Evolutionary conservation across 129 eudicot genomes (phyloP).

Genomic region (Chrysanthemum lavandulifolium): DNA sequence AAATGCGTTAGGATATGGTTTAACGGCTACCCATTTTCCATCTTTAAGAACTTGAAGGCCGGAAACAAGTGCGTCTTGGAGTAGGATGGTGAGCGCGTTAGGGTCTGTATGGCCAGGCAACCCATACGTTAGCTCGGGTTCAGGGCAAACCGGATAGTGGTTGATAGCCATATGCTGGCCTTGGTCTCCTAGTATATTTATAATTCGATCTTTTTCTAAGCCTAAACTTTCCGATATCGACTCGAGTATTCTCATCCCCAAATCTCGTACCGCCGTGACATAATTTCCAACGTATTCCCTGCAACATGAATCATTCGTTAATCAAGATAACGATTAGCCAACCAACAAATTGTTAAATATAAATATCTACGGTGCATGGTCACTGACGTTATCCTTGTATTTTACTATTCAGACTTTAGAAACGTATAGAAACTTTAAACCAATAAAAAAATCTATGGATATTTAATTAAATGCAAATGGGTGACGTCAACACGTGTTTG

Average conservation of each 20-base stretch:
- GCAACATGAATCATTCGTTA: not conserved
- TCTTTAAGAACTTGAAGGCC: conserved; percentile 85
- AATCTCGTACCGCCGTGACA: conserved; percentile 52
- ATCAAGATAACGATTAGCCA: conserved; percentile 6
- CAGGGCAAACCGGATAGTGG: conserved; percentile 73
- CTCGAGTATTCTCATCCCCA: conserved; percentile 63
- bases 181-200: conserved; percentile 49
- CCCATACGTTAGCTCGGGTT: conserved; percentile 85
- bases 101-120: conserved; percentile 89
- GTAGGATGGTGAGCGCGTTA: conserved; percentile 80
- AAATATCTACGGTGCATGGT: not conserved
- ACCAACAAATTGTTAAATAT: not conserved
- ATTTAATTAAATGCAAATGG: not conserved
- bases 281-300: conserved; percentile 37
- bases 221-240: conserved; percentile 73
- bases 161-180: conserved; percentile 92
- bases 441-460: not conserved
- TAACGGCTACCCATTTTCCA: conserved; percentile 67
- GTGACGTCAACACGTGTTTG: conserved; percentile 28
- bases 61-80: conserved; percentile 60
- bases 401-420: conserved; percentile 5
- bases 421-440: not conserved
- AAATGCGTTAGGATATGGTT: conserved; percentile 72
- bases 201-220: conserved; percentile 47
- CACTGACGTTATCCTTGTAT: not conserved